Percentiles rank a stretch among this genome's conserved stretches.
Evolutionary conservation across 2,329 filamentous ascomycete species (phyloP).

Genomic region (Colletotrichum cereale): DNA sequence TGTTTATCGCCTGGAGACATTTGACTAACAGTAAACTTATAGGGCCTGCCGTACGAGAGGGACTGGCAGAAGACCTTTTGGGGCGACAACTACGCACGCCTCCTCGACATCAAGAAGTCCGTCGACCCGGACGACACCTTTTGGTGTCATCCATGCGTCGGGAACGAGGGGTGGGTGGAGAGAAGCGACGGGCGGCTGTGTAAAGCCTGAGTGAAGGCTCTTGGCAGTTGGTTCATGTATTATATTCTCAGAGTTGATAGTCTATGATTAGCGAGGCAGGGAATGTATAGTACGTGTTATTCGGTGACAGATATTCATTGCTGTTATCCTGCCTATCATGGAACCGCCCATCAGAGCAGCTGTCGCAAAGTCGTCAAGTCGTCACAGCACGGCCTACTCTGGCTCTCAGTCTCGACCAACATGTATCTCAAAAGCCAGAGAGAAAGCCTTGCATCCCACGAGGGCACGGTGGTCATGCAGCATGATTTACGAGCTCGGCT

Average conservation of each 20-base stretch:
- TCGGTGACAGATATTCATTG: not conserved
- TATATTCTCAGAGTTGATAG: not conserved
- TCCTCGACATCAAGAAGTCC: constrained; percentile 33
- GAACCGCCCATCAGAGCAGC: no score
- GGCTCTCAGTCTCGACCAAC: not conserved
- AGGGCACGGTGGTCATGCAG: not conserved
- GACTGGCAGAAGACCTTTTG: constrained; percentile 39
- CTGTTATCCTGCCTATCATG: not conserved
- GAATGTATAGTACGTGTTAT: not conserved
- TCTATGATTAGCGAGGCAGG: no score
- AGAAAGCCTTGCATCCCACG: not conserved
- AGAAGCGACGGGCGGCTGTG: constrained; percentile 20
- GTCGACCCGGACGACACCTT: constrained; percentile 35
- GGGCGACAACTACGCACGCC: constrained; percentile 34
- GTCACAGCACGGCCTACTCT: not conserved
- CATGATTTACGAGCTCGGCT: not conserved
- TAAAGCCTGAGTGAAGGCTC: not conserved
- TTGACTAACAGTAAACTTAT: not conserved
- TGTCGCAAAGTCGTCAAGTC: not conserved
- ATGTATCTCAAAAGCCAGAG: not conserved
- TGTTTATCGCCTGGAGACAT: no score
- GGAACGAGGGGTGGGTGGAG: constrained; percentile 31
- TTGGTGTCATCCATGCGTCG: constrained; percentile 34
- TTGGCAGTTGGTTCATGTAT: not conserved
- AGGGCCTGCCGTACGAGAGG: constrained; percentile 34